Evolutionary conservation across 805 yeast species (phyloP), one percentile per base, ranked within the genome.

Genomic region (Monosporozyma yasuniensis): DNA sequence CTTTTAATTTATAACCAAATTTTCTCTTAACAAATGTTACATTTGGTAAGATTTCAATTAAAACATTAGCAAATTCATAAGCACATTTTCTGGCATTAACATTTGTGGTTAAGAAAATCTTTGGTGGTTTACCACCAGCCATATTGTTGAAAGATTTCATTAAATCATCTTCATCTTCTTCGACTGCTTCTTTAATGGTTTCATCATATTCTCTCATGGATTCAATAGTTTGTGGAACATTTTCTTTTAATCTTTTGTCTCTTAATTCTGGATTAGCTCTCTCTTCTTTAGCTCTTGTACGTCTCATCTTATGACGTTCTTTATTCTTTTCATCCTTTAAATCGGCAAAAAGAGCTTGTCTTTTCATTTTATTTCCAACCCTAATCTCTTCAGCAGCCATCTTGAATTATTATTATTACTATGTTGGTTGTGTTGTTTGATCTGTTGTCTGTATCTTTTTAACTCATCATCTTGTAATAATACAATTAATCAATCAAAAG

Each of bases 241-340:
- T 88, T 50, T 76, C 80, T 4, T 79, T 77, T 37, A 91, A 72
- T 66, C 99, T 81, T 63, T 89, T 83, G 49, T 80, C 87, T 63
- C 79, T 85, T 51, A 87, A 69, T 56, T 83, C 88, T 1, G 97
- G 96, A 60, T 90, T 84, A 27, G 76, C 79, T 50, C 83, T 72
- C 67, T 93, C 98, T 55, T 84, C 91, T 61, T 83, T 84, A n/a
- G 95, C 93, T 62, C 96, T 77, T 43, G 81, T 79, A n/a, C 78
- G 77, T 56, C 98, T 77, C 64, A 76, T 73, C 62, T 80, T 81
- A 64, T 89, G 96, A 60, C 87, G 80, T 48, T 78, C 78, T 61
- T 86, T 87, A 60, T 83, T 83, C 65, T 80, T 77, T 53, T 85
- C 84, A 61, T 85, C 84, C 67, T 83, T 85, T 47, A 86, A 62